phyloP scores from a whole-genome alignment of 257 asterid species.

The Nyctanthes arbortristis region DNA sequence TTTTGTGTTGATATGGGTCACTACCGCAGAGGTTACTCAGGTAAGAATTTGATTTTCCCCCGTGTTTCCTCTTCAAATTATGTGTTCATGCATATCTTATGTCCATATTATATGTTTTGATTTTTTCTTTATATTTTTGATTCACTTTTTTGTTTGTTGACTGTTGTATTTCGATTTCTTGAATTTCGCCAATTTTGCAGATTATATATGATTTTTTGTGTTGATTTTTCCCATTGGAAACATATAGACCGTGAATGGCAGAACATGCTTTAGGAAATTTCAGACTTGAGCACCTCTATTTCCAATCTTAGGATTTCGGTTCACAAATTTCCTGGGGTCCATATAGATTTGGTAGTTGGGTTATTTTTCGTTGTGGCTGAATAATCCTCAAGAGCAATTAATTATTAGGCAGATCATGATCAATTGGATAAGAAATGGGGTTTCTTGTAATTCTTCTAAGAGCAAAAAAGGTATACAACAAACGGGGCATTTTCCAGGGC shows the following conservation, averaged over 20 bases:
- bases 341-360: background rate
- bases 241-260: background rate
- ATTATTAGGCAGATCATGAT: background rate
- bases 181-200: conserved; percentile 4
- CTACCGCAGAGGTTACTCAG: conserved; percentile 92
- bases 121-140: background rate
- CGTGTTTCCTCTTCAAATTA: too few species aligned
- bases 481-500: background rate
- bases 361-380: too few species aligned
- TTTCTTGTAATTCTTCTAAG: background rate
- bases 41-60: conserved; percentile 27
- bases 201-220: background rate
- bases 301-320: background rate
- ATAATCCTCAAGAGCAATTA: background rate
- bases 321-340: background rate
- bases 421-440: too few species aligned
- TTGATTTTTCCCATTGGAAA: too few species aligned
- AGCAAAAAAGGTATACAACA: background rate
- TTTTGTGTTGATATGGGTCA: conserved; percentile 81
- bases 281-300: background rate
- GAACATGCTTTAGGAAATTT: background rate
- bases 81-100: background rate
- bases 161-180: background rate
- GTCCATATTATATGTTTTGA: conserved; percentile 12
- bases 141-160: background rate